Evolutionary conservation across 225 moss, liverwort and hornwort species (phyloP).

Genomic region (Physcomitrellopsis africana): DNA sequence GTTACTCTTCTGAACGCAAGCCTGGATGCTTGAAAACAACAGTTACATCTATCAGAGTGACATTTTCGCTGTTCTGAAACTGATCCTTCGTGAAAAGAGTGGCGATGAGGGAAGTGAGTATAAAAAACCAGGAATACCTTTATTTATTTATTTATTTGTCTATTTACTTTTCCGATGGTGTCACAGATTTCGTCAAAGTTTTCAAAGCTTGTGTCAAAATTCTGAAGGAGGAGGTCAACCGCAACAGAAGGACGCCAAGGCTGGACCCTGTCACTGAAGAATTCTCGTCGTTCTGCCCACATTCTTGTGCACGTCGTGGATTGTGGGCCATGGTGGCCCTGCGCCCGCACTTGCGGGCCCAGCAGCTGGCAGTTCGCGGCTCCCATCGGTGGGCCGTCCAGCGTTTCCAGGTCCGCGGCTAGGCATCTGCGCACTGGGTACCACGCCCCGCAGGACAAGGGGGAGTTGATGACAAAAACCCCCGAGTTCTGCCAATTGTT

Average conservation of each 20-base stretch:
- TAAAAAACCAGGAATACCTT: no score
- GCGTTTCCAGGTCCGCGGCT: conserved; percentile 37
- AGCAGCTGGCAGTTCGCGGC: conserved; percentile 24
- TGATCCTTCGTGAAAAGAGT: no score
- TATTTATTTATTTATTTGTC: no score
- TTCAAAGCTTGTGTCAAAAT: background rate
- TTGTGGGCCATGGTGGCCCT: conserved; percentile 19
- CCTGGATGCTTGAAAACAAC: no score
- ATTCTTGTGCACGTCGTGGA: conserved; percentile 39
- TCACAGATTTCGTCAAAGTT: background rate
- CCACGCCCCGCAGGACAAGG: conserved; percentile 28
- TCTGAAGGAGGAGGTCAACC: conserved; percentile 19
- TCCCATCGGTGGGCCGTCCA: conserved; percentile 38
- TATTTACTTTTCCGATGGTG: background rate
- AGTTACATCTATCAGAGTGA: no score
- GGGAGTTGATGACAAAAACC: conserved; percentile 34
- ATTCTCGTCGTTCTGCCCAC: conserved; percentile 33
- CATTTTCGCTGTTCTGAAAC: no score
- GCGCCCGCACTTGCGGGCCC: conserved; percentile 11
- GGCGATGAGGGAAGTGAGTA: no score
- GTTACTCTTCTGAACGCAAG: no score
- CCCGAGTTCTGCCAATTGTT: conserved; percentile 18
- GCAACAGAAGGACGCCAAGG: conserved; percentile 1
- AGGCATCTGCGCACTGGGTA: conserved; percentile 30
- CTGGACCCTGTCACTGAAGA: conserved; percentile 27